Base-by-base conservation (phyloP, 1,139 yeast genomes). In the Hansenula lynferdii region DNA sequence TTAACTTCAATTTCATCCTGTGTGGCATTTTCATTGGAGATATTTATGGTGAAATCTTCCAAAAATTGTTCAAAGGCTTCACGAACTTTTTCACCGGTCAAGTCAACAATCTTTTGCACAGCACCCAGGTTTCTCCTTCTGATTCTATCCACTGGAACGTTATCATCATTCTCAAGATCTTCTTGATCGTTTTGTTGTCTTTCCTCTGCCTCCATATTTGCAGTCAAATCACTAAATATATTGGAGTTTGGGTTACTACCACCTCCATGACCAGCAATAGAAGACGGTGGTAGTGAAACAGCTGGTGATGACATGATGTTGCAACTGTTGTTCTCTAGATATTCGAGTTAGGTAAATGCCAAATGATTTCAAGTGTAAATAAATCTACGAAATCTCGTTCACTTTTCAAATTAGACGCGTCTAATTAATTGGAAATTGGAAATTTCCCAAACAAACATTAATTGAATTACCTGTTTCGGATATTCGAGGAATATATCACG, bases 11-110 rank as follows among this genome's bases (percentile, higher is more conserved):
- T 37, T 35, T 52, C 53, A 15, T 42, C 44, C 33, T 49, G 49
- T 22, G 62, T 62, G 17, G 53, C 51, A 21, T 59, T 64, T 20
- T 60, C 57, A 18, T 57, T 60, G 12, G 65, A 58, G 25, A 52
- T 52, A 8, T 47, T 47, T 15, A 51, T 50, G 12, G 51, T 64
- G 53, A 69, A 86, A 33, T 77, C 83, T 57, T 83, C 86, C 45
- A 92, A 64, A 57, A 92, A 92, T 49, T 75, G 77, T 58, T 89
- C 96, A 59, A 92, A 92, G 22, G 94, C 80, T 58, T 89, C 96
- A 38, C 94, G 75, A 14, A 92, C 97, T 51, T 87, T 86, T 57
- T 90, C 97, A 44, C 96, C 97, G 6, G 96, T 89, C 31, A 82
- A 78, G 66, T 92, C 98, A 17, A 78, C 77, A 23, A 92, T n/a